Evolutionary conservation across 2,329 filamentous ascomycete genomes (phyloP).

Genomic region (Scedosporium minutisporum): DNA sequence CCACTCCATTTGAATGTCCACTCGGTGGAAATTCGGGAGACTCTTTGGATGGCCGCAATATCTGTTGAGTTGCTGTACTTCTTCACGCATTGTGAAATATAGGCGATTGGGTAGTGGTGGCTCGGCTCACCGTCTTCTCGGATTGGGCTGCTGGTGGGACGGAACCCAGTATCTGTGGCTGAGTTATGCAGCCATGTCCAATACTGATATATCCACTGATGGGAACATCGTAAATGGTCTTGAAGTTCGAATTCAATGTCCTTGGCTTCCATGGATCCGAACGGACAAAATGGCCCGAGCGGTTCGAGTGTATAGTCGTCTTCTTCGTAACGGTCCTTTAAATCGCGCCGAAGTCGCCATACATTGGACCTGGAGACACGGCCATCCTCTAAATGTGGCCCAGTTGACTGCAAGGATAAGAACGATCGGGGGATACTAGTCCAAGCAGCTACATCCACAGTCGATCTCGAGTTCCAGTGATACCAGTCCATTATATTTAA

Average conservation of each 20-base stretch:
- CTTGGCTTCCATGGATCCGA: background rate
- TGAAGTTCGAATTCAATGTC: background rate
- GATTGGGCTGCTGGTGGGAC: background rate
- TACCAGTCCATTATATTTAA: background rate
- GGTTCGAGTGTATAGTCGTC: background rate
- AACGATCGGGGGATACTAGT: background rate
- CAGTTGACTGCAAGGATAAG: background rate
- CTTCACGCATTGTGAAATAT: background rate
- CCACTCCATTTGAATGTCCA: background rate
- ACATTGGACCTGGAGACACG: background rate
- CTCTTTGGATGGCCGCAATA: background rate
- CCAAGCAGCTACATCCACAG: background rate
- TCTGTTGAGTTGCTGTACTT: background rate
- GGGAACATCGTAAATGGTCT: background rate
- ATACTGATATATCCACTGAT: background rate
- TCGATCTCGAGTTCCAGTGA: background rate
- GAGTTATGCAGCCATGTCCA: background rate
- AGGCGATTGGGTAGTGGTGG: background rate
- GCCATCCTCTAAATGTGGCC: background rate
- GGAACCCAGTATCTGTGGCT: background rate
- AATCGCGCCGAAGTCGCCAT: background rate
- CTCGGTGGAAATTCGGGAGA: background rate
- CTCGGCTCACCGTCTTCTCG: background rate
- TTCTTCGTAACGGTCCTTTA: background rate
- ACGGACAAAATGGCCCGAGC: background rate